Base-by-base conservation (phyloP, 768 basidiomycete species). In the Trametes maxima region DNA sequence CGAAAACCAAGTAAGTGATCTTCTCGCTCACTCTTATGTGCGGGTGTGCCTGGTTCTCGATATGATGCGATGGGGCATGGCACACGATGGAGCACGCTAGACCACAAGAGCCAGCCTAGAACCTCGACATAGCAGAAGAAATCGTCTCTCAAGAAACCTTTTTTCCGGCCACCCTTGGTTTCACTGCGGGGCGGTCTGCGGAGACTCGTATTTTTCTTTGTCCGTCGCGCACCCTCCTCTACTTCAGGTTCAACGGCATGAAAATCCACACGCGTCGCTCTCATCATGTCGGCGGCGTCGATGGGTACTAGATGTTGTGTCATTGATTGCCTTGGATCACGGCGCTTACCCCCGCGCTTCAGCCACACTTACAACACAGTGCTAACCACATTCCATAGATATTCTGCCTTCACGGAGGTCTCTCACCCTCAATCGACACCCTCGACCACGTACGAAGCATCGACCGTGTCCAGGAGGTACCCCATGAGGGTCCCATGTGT, bases 401-500 rank as follows among this genome's bases (percentile, higher is more conserved):
- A 85, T 98, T 98, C 83, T 98, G 96, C 76, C 83, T 98, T 57
- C 95, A 98, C 73, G 96, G 96, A 46, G 95, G 96, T 56, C 87
- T 98, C 40, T 98, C 95, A 54, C 97, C 97, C 19, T 98, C 97
- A 62, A 98, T 98, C 76, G 96, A 99, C 79, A 98, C 97, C 66
- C 90, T 99, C 67, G 97, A 99, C 82, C 97, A 99, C 72, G 96
- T 99, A 65, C 93, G 97, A 64, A 89, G 94, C 50, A 98, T 99
- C 72, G 97, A 99, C 80, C 91, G 97, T 57, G 94, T 98, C 67
- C 97, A 99, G 77, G 97, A 99, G 73, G 97, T 99, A 2, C 97
- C 97, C 4, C 97, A 99, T 76, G 97, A 99, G 79, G 97, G 97
- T 3, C 97, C 97, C 19, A 99, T 99, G 97, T 99, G 97, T 72